Evolutionary conservation across 2,329 filamentous ascomycete genomes (phyloP).

Genomic region (Colletotrichum somersetense): DNA sequence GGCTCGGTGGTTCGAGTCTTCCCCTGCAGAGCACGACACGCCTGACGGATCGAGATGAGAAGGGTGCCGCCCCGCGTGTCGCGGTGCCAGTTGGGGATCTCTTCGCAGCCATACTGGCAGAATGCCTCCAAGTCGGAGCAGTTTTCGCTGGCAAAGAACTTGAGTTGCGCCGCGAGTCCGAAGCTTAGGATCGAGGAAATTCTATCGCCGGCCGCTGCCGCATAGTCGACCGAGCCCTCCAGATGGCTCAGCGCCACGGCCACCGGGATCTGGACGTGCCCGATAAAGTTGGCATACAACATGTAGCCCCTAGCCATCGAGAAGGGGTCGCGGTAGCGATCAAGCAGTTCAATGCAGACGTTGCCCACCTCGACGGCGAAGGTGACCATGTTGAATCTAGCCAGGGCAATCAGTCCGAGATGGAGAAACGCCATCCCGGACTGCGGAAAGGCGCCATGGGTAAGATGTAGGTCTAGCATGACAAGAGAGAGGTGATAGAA

Average conservation of each 20-base stretch:
- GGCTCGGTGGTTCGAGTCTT: constrained; percentile 71
- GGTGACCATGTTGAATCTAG: constrained; percentile 78
- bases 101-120: constrained; percentile 79
- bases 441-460: constrained; percentile 75
- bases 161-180: constrained; percentile 74
- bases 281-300: constrained; percentile 76
- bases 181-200: constrained; percentile 79
- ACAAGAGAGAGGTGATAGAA: constrained; percentile 79
- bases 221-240: constrained; percentile 75
- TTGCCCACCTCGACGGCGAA: constrained; percentile 75
- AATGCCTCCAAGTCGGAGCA: constrained; percentile 77
- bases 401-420: constrained; percentile 74
- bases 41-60: constrained; percentile 75
- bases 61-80: constrained; percentile 80
- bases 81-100: constrained; percentile 78
- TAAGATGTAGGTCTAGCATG: constrained; percentile 75
- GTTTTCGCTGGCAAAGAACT: constrained; percentile 78
- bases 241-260: constrained; percentile 69
- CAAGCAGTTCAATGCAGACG: constrained; percentile 73
- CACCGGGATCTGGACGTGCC: constrained; percentile 76
- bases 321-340: constrained; percentile 72
- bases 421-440: constrained; percentile 77
- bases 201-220: constrained; percentile 76
- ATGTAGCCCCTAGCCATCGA: constrained; percentile 77
- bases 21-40: constrained; percentile 77